phyloP scores from a whole-genome alignment of 805 yeast genomes.

The Cyberlindnera euphorbiiphila region DNA sequence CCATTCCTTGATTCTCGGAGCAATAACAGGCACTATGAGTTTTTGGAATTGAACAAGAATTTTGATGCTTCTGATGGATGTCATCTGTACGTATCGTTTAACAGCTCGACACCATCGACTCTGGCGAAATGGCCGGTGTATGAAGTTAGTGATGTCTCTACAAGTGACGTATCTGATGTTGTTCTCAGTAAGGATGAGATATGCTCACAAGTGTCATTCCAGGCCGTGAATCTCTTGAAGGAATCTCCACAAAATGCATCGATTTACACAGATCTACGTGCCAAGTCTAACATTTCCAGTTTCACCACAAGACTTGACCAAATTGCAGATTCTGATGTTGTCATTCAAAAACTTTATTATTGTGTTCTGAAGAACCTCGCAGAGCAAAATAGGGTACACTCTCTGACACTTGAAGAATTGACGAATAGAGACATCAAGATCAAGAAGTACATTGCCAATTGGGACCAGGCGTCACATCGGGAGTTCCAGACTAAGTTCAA shows the following conservation, averaged over 20 bases:
- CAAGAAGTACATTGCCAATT: constrained; percentile 23
- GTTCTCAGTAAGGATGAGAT: constrained; percentile 24
- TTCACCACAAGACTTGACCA: constrained; percentile 16
- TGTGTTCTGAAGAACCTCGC: constrained; percentile 17
- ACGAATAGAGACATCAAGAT: constrained; percentile 15
- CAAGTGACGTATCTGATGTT: constrained; percentile 7
- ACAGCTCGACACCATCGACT: constrained; percentile 11
- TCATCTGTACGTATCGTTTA: constrained; percentile 29
- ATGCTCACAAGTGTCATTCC: constrained; percentile 24
- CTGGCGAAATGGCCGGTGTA: constrained; percentile 23
- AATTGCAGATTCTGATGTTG: constrained; percentile 17
- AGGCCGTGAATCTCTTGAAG: constrained; percentile 23
- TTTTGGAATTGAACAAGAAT: constrained; percentile 23
- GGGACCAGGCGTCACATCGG: constrained; percentile 30
- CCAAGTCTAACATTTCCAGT: constrained; percentile 22
- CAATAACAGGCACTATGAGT: constrained; percentile 21
- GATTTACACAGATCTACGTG: constrained; percentile 24
- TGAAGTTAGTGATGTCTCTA: constrained; percentile 15
- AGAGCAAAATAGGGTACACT: constrained; percentile 19
- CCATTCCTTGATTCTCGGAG: constrained; percentile 22
- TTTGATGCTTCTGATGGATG: constrained; percentile 25
- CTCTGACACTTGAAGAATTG: constrained; percentile 22
- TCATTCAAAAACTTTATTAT: constrained; percentile 17
- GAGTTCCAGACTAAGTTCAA: constrained; percentile 29
- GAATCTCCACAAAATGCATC: constrained; percentile 30